A percentile compares a stretch with the other conserved stretches of the same genome.
Evolutionary conservation across 345 rosid species (phyloP).

Genomic region (Citrus mangshanensis): DNA sequence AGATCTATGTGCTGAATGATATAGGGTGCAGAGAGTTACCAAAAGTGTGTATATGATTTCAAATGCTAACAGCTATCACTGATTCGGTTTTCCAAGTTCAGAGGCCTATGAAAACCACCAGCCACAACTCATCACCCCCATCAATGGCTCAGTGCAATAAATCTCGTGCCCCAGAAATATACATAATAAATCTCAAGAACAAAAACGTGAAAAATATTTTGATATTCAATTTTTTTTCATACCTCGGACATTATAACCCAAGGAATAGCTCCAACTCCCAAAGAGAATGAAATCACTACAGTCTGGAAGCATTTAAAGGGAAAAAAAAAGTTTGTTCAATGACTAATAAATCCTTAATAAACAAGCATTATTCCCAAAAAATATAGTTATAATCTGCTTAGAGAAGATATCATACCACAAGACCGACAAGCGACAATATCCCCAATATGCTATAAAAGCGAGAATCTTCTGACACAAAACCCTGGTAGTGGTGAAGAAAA

Average conservation of each 20-base stretch:
- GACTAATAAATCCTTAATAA: not conserved
- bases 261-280: conserved; percentile 95
- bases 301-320: conserved; percentile 37
- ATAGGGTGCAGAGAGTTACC: not conserved
- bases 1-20: not conserved
- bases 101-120: not conserved
- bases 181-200: not conserved
- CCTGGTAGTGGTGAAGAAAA: conserved; percentile 40
- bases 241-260: conserved; percentile 99
- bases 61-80: not conserved
- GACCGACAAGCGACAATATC: conserved; percentile 76
- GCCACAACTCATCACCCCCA: not conserved
- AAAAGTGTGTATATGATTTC: not conserved
- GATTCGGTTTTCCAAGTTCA: not conserved
- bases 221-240: conserved; percentile 8
- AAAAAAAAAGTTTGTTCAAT: not conserved
- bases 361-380: not conserved
- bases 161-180: not conserved
- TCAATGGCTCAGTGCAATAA: not conserved
- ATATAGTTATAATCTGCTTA: not conserved
- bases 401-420: conserved; percentile 59
- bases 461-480: conserved; percentile 49
- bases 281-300: conserved; percentile 69
- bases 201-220: not conserved
- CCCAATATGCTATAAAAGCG: conserved; percentile 51